Evolutionary conservation across 2,329 filamentous ascomycete genomes (phyloP).

Genomic region (Diaporthe aspalathi): DNA sequence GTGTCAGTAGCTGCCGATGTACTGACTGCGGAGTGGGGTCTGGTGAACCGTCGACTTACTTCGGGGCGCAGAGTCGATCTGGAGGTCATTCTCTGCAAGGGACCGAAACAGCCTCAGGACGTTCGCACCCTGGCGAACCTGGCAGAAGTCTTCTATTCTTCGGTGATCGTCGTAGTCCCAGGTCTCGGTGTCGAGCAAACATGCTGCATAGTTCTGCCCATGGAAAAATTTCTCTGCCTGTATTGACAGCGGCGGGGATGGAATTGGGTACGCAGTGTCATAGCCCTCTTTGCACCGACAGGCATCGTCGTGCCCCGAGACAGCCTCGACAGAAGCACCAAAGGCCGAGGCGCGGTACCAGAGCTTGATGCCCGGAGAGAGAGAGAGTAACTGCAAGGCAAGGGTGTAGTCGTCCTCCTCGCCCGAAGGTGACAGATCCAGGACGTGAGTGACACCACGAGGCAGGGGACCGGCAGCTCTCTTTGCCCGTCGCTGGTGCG

Average conservation of each 20-base stretch:
- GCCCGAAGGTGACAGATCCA: slow-evolving; percentile 35
- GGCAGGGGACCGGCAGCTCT: slow-evolving; percentile 16
- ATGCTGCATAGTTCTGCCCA: background rate
- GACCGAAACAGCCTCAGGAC: slow-evolving; percentile 72
- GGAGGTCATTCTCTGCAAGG: slow-evolving; percentile 64
- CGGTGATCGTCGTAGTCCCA: slow-evolving; percentile 47
- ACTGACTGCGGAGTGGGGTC: too few species aligned
- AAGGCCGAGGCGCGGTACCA: slow-evolving; percentile 33
- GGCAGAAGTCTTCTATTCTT: slow-evolving; percentile 69
- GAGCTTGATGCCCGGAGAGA: slow-evolving; percentile 34
- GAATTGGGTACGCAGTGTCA: slow-evolving; percentile 12
- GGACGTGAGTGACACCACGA: slow-evolving; percentile 24
- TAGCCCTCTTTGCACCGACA: slow-evolving; percentile 27
- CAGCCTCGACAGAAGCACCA: slow-evolving; percentile 21
- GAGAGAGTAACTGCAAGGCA: slow-evolving; percentile 26
- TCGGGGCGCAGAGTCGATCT: slow-evolving; percentile 73
- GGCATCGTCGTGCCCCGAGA: slow-evolving; percentile 36
- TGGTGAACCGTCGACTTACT: slow-evolving; percentile 34
- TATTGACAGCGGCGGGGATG: slow-evolving; percentile 7
- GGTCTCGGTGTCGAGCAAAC: slow-evolving; percentile 15
- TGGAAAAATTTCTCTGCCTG: background rate
- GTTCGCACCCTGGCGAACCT: slow-evolving; percentile 69
- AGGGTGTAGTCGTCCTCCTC: slow-evolving; percentile 35
- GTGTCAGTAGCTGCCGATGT: background rate
- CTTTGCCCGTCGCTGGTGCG: slow-evolving; percentile 32